phyloP scores from a whole-genome alignment of 306 rosid genomes.

The Lathyrus sativus region DNA sequence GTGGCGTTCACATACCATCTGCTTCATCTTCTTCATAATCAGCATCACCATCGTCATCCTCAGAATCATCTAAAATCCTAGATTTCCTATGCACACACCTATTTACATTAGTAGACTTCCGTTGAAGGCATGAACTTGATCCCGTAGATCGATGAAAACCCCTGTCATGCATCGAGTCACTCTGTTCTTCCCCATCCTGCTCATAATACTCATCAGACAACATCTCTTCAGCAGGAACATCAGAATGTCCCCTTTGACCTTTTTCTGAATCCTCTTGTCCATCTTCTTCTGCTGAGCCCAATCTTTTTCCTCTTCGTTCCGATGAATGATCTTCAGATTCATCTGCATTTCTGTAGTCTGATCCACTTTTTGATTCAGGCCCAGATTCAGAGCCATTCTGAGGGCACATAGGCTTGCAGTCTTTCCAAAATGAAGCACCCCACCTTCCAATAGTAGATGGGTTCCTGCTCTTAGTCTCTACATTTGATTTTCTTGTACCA shows the following conservation, averaged over 20 bases:
- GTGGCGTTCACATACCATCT: constrained; percentile 62
- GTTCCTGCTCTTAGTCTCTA: constrained; percentile 62
- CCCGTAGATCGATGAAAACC: constrained; percentile 53
- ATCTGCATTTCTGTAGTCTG: constrained; percentile 63
- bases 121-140: constrained; percentile 61
- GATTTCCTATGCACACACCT: constrained; percentile 55
- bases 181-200: constrained; percentile 88
- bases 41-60: constrained; percentile 55
- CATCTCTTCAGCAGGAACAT: constrained; percentile 93
- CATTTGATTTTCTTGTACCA: constrained; percentile 50
- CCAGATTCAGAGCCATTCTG: constrained; percentile 78
- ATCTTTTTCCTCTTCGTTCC: constrained; percentile 63
- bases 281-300: constrained; percentile 75
- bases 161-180: constrained; percentile 58
- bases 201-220: constrained; percentile 96
- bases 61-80: constrained; percentile 49
- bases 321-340: constrained; percentile 70
- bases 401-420: constrained; percentile 73
- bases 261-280: constrained; percentile 56
- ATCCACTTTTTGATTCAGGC: constrained; percentile 73
- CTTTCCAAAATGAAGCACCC: constrained; percentile 97
- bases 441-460: constrained; percentile 67
- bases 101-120: constrained; percentile 45
- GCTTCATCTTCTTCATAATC: constrained; percentile 86
- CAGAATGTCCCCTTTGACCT: constrained; percentile 66